Percentiles rank a stretch among this genome's conserved stretches.
Evolutionary conservation across 1,284 basidiomycete species (phyloP).

Genomic region (Apiotrichum gamsii): DNA sequence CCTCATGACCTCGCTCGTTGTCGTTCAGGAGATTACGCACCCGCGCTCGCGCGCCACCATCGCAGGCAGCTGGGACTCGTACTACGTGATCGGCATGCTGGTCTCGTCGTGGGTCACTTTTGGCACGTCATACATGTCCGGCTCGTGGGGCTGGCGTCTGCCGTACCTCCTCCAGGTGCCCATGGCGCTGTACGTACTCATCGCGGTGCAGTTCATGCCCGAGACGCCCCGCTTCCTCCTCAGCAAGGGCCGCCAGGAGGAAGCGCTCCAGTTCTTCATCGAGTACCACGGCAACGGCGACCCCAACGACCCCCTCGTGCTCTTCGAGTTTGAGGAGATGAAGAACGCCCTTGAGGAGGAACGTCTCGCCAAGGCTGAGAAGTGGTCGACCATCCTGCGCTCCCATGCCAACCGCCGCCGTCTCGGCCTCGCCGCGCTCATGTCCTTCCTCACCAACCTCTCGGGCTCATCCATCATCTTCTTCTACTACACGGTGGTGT

Average conservation of each 20-base stretch:
- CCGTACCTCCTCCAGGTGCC: slow-evolving; percentile 47
- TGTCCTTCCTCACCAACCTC: slow-evolving; percentile 40
- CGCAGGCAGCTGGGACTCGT: slow-evolving; percentile 45
- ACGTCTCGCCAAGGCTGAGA: slow-evolving; percentile 44
- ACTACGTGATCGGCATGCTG: slow-evolving; percentile 29
- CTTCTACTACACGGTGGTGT: slow-evolving; percentile 46
- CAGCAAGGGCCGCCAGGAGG: slow-evolving; percentile 51
- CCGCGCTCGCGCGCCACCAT: slow-evolving; percentile 37
- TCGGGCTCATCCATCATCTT: slow-evolving; percentile 44
- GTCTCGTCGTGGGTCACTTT: slow-evolving; percentile 24
- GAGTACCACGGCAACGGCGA: slow-evolving; percentile 72
- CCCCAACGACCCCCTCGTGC: slow-evolving; percentile 58
- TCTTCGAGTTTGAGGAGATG: slow-evolving; percentile 73
- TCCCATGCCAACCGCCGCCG: slow-evolving; percentile 36
- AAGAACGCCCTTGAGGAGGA: slow-evolving; percentile 67
- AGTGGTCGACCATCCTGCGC: slow-evolving; percentile 41
- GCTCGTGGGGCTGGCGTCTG: slow-evolving; percentile 41
- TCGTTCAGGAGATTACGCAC: slow-evolving; percentile 48
- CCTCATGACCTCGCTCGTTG: slow-evolving; percentile 47
- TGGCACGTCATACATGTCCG: slow-evolving; percentile 20
- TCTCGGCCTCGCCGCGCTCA: slow-evolving; percentile 41
- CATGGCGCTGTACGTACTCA: slow-evolving; percentile 41
- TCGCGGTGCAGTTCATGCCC: slow-evolving; percentile 48
- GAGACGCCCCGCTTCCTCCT: slow-evolving; percentile 46
- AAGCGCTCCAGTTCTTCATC: slow-evolving; percentile 69